phyloP scores from a whole-genome alignment of 169 alveolate species.

The Plasmodium ovale region DNA sequence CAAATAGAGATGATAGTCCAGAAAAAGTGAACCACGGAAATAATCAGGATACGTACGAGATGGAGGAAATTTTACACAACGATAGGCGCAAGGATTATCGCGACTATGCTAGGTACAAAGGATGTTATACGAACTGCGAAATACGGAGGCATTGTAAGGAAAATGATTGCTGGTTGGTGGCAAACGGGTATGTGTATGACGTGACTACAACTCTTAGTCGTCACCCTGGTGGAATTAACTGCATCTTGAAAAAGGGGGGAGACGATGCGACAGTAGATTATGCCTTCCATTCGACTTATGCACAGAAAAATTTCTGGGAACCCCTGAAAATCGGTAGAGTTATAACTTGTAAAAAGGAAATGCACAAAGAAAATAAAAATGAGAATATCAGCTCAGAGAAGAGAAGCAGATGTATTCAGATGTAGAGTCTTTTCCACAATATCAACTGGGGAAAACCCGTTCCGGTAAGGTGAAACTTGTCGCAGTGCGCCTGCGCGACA shows the following conservation, averaged over 20 bases:
- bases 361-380: constrained; percentile 2
- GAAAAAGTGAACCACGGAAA: too few species aligned
- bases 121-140: constrained; percentile 55
- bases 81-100: not conserved
- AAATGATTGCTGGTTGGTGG: constrained; percentile 84
- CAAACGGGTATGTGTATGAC: constrained; percentile 85
- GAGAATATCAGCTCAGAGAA: not conserved
- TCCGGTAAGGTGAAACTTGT: too few species aligned
- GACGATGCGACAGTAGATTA: constrained; percentile 45
- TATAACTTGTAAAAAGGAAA: constrained; percentile 29
- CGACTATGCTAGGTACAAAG: constrained; percentile 23
- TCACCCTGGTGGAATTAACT: constrained; percentile 88
- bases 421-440: constrained; percentile 12
- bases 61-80: not conserved
- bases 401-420: constrained; percentile 16
- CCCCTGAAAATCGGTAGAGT: constrained; percentile 59
- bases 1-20: not conserved
- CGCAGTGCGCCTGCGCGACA: too few species aligned
- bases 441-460: too few species aligned
- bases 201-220: constrained; percentile 78
- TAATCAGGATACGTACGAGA: too few species aligned
- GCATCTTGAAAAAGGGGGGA: constrained; percentile 57
- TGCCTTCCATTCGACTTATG: constrained; percentile 63
- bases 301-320: constrained; percentile 56
- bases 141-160: constrained; percentile 72